Percentiles rank a stretch among this genome's conserved stretches.
phyloP scores from a whole-genome alignment of 2,329 filamentous ascomycete genomes.

The Cladophialophora immunda region DNA sequence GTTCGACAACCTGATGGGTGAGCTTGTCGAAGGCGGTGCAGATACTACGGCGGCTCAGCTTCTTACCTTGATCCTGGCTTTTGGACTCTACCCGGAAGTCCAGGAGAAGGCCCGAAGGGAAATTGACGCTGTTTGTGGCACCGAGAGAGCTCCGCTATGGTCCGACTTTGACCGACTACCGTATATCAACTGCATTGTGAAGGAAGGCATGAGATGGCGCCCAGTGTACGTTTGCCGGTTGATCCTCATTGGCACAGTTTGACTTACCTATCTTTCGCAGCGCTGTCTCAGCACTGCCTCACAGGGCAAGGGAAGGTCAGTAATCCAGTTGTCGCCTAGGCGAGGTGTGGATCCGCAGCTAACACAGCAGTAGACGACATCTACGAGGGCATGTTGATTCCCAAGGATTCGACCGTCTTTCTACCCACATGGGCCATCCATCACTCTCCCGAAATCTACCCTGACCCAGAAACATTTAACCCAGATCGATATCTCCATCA shows the following conservation, averaged over 20 bases:
- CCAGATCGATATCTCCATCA: conserved; percentile 21
- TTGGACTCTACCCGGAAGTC: conserved; percentile 21
- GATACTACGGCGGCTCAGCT: conserved; percentile 35
- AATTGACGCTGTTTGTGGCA: conserved; percentile 46
- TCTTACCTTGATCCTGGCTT: conserved; percentile 46
- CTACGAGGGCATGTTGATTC: conserved; percentile 60
- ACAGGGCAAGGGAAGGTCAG: conserved; percentile 28
- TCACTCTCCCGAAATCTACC: conserved; percentile 13
- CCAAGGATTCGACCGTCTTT: conserved; percentile 54
- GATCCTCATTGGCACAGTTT: conserved; percentile 1
- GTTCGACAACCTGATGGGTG: conserved; percentile 28
- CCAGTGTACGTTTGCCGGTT: conserved; percentile 38
- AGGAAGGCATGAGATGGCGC: conserved; percentile 48
- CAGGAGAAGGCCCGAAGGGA: conserved; percentile 43
- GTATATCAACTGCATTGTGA: conserved; percentile 45
- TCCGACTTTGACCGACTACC: conserved; percentile 45
- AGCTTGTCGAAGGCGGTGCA: conserved; percentile 37
- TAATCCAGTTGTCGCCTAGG: background rate
- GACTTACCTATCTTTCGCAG: conserved; percentile 20
- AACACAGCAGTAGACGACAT: conserved; percentile 49
- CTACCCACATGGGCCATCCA: conserved; percentile 23
- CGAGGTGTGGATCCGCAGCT: background rate
- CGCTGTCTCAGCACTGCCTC: conserved; percentile 28
- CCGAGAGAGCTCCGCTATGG: conserved; percentile 42
- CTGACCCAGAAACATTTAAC: conserved; percentile 17